Evolutionary conservation across 345 rosid species (phyloP), one percentile per base, ranked within the genome.

Genomic region (Carallia brachiata): DNA sequence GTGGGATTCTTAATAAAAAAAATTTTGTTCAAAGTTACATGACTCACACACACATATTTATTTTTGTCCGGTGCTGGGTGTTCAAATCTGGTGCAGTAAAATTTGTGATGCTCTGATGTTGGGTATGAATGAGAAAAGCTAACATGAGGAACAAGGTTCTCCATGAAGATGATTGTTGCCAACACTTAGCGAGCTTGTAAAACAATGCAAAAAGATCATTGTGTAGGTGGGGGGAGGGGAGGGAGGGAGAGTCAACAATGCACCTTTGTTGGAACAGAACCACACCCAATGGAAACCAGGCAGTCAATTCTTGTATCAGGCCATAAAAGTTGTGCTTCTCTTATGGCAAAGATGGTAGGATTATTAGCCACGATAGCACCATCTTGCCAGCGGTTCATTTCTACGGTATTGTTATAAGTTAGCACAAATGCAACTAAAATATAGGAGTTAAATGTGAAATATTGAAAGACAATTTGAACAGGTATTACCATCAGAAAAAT

Each of bases 241-340:
- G 18, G 39, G 18, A 23, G 5, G 31, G 23, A 69, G 48, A 34
- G 67, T 50, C 9, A 53, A 52, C 70, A 56, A 23, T 23, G 60
- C 82, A 92, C 99, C 91, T 92, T 92, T n/a, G 98, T 85, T 61
- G 97, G 96, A 76, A 95, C 94, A 70, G 98, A 89, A 68, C 99
- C 99, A 77, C 97, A 89, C 61, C 99, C 98, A 76, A 95, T 82
- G 2, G 99, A 95, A 73, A 95, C 97, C 79, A 95, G 81, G 68
- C 97, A 88, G 75, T 95, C 98, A 71, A 95, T 95, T 76, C 80
- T 89, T 67, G 97, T 85, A 85, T 95, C 99, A 67, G 99, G 97
- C 99, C 99, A 95, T 18, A 95, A 77, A 81, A 95, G 97, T 84
- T 95, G 98, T 68, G 99, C 98, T 88, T 95, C 99, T 82, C 98